phyloP scores from a whole-genome alignment of 2,329 filamentous ascomycete species.

The Fusarium sacchari region DNA sequence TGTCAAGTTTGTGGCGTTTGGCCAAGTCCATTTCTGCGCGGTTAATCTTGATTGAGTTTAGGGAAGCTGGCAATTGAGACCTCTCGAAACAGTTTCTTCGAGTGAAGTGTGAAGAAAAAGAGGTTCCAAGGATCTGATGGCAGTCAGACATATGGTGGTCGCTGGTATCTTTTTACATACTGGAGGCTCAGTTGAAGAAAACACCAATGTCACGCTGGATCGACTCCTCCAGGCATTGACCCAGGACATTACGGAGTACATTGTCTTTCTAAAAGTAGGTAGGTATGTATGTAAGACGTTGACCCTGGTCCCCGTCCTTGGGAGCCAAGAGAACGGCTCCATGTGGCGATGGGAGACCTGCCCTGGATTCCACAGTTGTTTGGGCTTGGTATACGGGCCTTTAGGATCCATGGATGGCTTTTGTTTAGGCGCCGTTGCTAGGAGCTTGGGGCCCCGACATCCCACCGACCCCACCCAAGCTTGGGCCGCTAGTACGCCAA shows the following conservation, averaged over 20 bases:
- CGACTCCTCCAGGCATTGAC: conserved; percentile 1
- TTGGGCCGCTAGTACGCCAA: conserved; percentile 36
- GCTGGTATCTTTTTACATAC: neutral
- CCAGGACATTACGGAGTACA: neutral
- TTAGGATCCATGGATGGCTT: conserved; percentile 37
- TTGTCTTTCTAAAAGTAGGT: neutral
- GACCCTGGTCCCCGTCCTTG: conserved; percentile 9
- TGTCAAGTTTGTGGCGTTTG: conserved; percentile 28
- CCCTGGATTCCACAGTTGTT: conserved; percentile 23
- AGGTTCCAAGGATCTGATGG: neutral
- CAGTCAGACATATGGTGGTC: neutral
- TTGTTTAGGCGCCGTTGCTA: conserved; percentile 44
- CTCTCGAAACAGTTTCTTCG: neutral
- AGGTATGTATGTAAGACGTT: neutral
- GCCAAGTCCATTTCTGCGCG: conserved; percentile 28
- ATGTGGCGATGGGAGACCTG: conserved; percentile 26
- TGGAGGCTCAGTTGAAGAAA: neutral
- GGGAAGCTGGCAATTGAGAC: neutral
- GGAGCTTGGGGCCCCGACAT: conserved; percentile 38
- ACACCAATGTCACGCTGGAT: conserved; percentile 1
- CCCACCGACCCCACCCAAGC: conserved; percentile 35
- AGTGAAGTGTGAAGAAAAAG: neutral
- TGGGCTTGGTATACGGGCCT: conserved; percentile 21
- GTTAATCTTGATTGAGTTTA: conserved; percentile 38
- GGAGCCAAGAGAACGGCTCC: conserved; percentile 23